Conservation (phyloP, 2,329 filamentous ascomycete genomes). For the Didymellaceae sp. region DNA sequence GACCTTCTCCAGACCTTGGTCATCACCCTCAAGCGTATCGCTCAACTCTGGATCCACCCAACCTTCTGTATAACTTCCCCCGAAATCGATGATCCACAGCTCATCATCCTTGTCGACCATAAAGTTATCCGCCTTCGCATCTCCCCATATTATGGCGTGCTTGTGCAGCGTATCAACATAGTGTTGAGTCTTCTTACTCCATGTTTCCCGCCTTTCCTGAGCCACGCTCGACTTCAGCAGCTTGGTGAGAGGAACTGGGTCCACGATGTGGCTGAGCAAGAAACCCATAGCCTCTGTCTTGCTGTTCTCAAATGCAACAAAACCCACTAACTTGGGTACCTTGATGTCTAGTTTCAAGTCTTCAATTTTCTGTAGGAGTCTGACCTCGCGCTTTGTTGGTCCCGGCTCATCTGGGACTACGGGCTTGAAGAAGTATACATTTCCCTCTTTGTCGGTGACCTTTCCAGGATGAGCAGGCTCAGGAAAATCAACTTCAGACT, state of each 20-base stretch:
- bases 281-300: conserved; percentile 24
- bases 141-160: conserved; percentile 35
- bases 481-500: conserved; percentile 26
- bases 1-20: conserved; percentile 37
- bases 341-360: conserved; percentile 21
- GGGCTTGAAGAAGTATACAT: conserved; percentile 26
- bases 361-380: conserved; percentile 19
- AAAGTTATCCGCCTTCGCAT: conserved; percentile 46
- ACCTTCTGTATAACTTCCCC: conserved; percentile 49
- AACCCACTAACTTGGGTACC: conserved; percentile 16
- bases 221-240: conserved; percentile 19
- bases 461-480: conserved; percentile 27
- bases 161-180: conserved; percentile 21
- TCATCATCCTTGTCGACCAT: conserved; percentile 48
- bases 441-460: conserved; percentile 7
- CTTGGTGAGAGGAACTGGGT: conserved; percentile 20
- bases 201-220: conserved; percentile 11
- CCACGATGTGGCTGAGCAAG: conserved; percentile 19
- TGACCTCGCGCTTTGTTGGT: conserved; percentile 26
- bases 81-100: conserved; percentile 52
- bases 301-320: conserved; percentile 18
- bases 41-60: conserved; percentile 50
- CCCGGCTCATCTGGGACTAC: conserved; percentile 22
- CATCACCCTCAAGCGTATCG: conserved; percentile 49
- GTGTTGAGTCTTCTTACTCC: conserved; percentile 19